Conservation (phyloP, 306 rosid genomes). For the Oemleria cerasiformis region DNA sequence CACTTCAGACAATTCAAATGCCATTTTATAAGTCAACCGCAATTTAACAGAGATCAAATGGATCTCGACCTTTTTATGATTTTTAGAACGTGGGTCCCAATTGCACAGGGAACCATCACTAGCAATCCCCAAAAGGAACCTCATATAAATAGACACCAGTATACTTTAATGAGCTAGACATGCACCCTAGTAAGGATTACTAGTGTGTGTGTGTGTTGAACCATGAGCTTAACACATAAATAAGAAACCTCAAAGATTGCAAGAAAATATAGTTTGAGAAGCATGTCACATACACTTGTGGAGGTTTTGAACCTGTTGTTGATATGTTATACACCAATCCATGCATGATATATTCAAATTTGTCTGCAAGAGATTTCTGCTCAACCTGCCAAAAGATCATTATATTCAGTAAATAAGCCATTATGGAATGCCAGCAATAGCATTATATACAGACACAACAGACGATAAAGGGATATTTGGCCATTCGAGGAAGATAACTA, state of each 20-base stretch:
- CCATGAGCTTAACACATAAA: neutral
- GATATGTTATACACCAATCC: conserved; percentile 64
- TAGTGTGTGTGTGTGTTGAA: neutral
- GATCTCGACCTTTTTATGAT: neutral
- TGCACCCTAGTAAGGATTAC: neutral
- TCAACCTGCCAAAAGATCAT: conserved; percentile 53
- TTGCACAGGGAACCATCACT: neutral
- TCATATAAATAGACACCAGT: neutral
- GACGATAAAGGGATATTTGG: neutral
- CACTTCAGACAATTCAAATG: neutral
- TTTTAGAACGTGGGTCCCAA: neutral
- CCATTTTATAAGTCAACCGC: neutral
- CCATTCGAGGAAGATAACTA: neutral
- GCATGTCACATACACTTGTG: conserved; percentile 50
- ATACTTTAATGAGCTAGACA: neutral
- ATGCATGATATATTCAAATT: conserved; percentile 91
- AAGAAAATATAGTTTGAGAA: neutral
- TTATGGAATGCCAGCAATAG: neutral
- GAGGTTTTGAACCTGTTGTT: neutral
- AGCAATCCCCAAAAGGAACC: neutral
- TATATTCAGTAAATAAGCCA: conserved; percentile 20
- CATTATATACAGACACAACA: neutral
- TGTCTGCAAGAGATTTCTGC: conserved; percentile 66
- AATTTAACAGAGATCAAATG: neutral
- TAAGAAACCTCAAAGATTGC: conserved; percentile 14